Conservation (phyloP, 164 flowering plant species). For the Nymphaea thermarum region DNA sequence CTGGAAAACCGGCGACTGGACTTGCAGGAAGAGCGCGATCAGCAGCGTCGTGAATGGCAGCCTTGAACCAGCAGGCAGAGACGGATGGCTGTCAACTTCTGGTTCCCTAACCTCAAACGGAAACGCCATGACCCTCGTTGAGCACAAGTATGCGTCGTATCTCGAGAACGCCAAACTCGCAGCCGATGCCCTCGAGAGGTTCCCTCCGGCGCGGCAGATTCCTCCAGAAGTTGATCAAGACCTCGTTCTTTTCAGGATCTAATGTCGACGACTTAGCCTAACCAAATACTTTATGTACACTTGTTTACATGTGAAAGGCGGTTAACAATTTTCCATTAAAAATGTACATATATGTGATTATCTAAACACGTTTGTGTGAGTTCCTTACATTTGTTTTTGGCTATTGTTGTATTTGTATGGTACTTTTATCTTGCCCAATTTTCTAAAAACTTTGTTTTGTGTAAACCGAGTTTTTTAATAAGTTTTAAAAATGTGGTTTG, state of each 20-base stretch:
- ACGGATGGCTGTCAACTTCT: slow-evolving; percentile 1
- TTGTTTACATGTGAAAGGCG: too few relatives aligned
- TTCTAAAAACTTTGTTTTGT: too few relatives aligned
- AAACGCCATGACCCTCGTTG: neutral
- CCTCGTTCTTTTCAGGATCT: slow-evolving; percentile 34
- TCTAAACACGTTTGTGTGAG: too few relatives aligned
- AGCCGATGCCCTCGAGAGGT: slow-evolving; percentile 39
- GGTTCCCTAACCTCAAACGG: neutral
- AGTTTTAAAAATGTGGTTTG: too few relatives aligned
- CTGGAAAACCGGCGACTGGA: slow-evolving; percentile 63
- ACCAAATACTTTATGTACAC: too few relatives aligned
- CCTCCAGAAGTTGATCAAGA: slow-evolving; percentile 28
- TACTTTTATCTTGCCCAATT: too few relatives aligned
- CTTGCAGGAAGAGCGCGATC: slow-evolving; percentile 18
- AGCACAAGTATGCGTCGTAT: slow-evolving; percentile 20
- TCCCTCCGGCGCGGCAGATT: slow-evolving; percentile 27
- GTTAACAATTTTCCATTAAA: too few relatives aligned
- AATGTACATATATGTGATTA: too few relatives aligned
- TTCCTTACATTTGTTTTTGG: too few relatives aligned
- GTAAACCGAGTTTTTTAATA: too few relatives aligned
- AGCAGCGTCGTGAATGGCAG: slow-evolving; percentile 3
- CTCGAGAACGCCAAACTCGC: slow-evolving; percentile 30
- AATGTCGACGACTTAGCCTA: neutral
- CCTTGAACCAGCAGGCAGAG: neutral
- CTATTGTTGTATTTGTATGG: too few relatives aligned